Evolutionary conservation across 495 filamentous ascomycete genomes (phyloP), one percentile per base, ranked within the genome.

Genomic region (Penicillium paxilli): DNA sequence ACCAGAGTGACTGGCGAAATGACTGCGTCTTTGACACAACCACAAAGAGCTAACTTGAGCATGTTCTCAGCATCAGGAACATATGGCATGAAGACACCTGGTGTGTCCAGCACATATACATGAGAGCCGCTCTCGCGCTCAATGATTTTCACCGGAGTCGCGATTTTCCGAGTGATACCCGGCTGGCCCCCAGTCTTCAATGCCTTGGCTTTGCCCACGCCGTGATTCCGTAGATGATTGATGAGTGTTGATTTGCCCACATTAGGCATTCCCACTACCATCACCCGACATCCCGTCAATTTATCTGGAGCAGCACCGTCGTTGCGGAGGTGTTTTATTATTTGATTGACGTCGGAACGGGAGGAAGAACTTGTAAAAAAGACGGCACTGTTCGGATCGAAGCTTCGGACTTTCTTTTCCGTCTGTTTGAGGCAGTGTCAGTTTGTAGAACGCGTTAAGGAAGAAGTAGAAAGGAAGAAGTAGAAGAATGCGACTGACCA

Each of bases 251-350:
- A 95, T 70, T 98, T 85, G 17, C 82, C 94, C 0, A 94, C 89
- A 70, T 98, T 98, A 5, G 94, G 94, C 93, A 98, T 97, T 23
- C 94, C 94, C 16, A 97, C 92, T 1, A 98, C 83, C 67, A 98
- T 79, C 49, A 90, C 81, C 22, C 91, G 84, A 48, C 88, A 82
- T 2, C 91, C 91, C 6, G 82, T 81, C 7, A 92, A 68, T 26
- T 78, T 82, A 57, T 83, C 69, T 3, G 65, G 66, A 9, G 68
- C 64, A 17, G 60, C 49, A 25, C 79, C 73, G 51, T 79, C 72
- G 26, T 74, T 57, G 52, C 79, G 76, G 26, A 84, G 72, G 56
- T 84, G 83, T 56, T 73, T 63, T 41, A 91, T 75, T 53, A 91
- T 77, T 20, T 72, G 63, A 32, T 68, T 73, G 37, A 82, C 69